Percentiles rank a stretch among this genome's conserved stretches.
Evolutionary conservation across 192 early-diverging fungal genomes (phyloP).

Genomic region (Linnemannia elongata): DNA sequence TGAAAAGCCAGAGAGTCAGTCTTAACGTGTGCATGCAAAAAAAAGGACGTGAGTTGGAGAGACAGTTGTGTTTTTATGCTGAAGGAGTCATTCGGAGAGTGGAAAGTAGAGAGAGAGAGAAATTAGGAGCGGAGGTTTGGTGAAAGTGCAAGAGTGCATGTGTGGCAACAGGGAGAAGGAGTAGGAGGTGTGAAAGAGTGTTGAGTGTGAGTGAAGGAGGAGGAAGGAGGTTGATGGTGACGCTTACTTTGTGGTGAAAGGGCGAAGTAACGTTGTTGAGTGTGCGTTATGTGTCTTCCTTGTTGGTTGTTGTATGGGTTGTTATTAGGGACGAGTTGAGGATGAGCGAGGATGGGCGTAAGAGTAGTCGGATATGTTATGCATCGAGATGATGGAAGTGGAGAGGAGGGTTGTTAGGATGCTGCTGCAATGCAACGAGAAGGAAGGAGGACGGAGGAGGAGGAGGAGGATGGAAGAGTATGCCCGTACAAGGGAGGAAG

Average conservation of each 20-base stretch:
- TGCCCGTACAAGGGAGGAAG: slow-evolving; percentile 11
- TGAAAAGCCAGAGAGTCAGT: background rate
- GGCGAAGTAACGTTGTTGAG: background rate
- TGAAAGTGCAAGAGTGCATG: no score
- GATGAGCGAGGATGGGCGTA: slow-evolving; percentile 3
- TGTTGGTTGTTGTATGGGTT: background rate
- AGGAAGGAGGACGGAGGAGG: background rate
- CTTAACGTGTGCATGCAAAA: background rate
- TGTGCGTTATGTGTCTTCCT: slow-evolving; percentile 7
- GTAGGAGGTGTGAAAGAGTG: no score
- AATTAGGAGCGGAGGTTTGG: no score
- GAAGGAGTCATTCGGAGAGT: no score
- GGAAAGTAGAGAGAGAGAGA: no score
- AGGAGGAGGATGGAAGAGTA: background rate
- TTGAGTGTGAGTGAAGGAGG: background rate
- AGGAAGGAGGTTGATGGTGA: background rate
- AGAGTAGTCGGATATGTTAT: background rate
- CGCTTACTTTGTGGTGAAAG: background rate
- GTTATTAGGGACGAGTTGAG: background rate
- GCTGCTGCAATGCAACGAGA: background rate
- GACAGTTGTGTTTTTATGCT: no score
- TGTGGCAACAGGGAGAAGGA: no score
- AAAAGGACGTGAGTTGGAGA: no score
- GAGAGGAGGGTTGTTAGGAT: background rate
- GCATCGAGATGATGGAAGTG: slow-evolving; percentile 8